Evolutionary conservation across 2,329 filamentous ascomycete genomes (phyloP), one percentile per base, ranked within the genome.

Genomic region (Epichloe festucae): DNA sequence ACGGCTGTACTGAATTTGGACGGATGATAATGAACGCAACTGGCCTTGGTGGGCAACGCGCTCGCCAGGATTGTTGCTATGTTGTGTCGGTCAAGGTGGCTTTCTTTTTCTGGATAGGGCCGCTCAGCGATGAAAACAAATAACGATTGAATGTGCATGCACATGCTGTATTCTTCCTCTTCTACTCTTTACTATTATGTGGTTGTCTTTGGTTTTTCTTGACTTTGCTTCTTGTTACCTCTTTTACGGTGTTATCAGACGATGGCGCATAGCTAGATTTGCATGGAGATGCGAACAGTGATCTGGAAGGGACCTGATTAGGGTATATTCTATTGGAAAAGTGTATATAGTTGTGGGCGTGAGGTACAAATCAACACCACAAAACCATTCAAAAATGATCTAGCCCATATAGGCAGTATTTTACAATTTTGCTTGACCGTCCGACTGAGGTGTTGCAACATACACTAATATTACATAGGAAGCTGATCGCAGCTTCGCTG

Each of bases 1-100:
- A 81, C 84, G 61, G 75, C 78, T 47, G 85, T 70, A 52, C 63
- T 67, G 50, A 65, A 63, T 49, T 56, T 69, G 44, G 62, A 57
- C 81, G 76, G 54, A 88, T 78, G 55, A 63, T 53, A 4, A 31
- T 46, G 48, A 47, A 42, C 39, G 23, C 46, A 49, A 45, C 49
- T 7, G 8, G 42, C 5, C 5, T 12, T 23, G n/a, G 27, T n/a
- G n/a, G 21, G 14, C 15, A 48, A 19, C 15, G 21, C 36, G 38
- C 10, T n/a, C n/a, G 46, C 46, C 21, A n/a, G 31, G 34, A 34
- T 40, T 27, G n/a, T 34, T 21, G 7, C 23, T 48, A 31, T 38
- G 12, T 27, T 38, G 44, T 34, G 14, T 48, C 21, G 6, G n/a
- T 11, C 35, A 39, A 44, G 35, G 6, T 15, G 40, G 39, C 21